Conservation (phyloP, 768 basidiomycete species). For the Lentinula sp. region DNA sequence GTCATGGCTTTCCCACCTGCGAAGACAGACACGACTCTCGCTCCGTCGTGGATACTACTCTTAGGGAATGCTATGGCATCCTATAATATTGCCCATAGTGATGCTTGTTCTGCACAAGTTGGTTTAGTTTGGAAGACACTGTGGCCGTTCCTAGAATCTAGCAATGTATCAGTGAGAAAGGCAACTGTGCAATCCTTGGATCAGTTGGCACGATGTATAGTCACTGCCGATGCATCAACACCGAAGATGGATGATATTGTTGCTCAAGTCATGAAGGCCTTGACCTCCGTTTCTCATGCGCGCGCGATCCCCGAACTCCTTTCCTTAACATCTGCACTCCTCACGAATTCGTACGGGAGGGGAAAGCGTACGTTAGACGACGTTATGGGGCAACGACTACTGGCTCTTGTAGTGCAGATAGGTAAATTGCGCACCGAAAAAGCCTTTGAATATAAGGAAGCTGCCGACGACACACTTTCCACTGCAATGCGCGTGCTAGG, state of each 20-base stretch:
- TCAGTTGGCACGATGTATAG: slow-evolving; percentile 65
- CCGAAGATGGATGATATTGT: slow-evolving; percentile 62
- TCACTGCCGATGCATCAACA: slow-evolving; percentile 45
- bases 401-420: slow-evolving; percentile 64
- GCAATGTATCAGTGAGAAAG: slow-evolving; percentile 52
- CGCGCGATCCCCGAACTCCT: slow-evolving; percentile 76
- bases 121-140: slow-evolving; percentile 65
- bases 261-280: slow-evolving; percentile 54
- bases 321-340: slow-evolving; percentile 63
- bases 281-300: slow-evolving; percentile 71
- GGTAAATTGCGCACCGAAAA: slow-evolving; percentile 72
- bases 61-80: slow-evolving; percentile 70
- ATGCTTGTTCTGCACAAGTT: slow-evolving; percentile 49
- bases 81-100: slow-evolving; percentile 44
- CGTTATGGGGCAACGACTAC: slow-evolving; percentile 37
- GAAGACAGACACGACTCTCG: slow-evolving; percentile 59
- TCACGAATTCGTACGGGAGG: slow-evolving; percentile 52
- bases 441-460: slow-evolving; percentile 87
- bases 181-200: slow-evolving; percentile 60
- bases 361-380: slow-evolving; percentile 56
- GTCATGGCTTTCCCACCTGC: slow-evolving; percentile 65
- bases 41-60: slow-evolving; percentile 75
- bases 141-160: slow-evolving; percentile 76
- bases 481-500: slow-evolving; percentile 83
- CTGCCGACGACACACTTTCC: slow-evolving; percentile 72